Percentiles rank a stretch among this genome's conserved stretches.
These are phyloP conservation scores for Pneumocystis sp. DNA, from an alignment of 1,139 yeast species.

Conservation along the genomic window DNA sequence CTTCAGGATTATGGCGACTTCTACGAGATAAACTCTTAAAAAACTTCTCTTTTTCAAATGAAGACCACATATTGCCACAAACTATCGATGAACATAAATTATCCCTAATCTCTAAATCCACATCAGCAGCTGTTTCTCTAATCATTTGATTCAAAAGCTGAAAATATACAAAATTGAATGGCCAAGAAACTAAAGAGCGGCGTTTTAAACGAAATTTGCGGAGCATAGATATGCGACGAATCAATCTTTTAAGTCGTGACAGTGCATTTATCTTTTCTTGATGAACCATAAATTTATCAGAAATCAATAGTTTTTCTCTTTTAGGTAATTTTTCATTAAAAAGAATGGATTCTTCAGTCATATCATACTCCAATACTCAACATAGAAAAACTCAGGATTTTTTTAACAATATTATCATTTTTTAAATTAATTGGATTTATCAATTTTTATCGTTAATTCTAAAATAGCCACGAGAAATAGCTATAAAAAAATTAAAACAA, in stretches of 20 bases:
- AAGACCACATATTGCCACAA: constrained; percentile 3
- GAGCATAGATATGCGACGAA: neutral
- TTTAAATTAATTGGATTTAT: neutral
- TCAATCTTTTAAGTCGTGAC: neutral
- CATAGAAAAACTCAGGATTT: neutral
- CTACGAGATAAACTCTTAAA: constrained; percentile 4
- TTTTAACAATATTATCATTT: neutral
- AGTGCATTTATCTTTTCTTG: neutral
- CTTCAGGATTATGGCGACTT: constrained; percentile 1
- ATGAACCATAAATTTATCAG: neutral
- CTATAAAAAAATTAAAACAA: neutral
- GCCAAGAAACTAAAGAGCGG: neutral
- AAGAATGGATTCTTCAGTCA: neutral
- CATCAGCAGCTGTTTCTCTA: neutral
- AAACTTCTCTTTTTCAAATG: constrained; percentile 4
- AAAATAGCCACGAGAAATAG: neutral
- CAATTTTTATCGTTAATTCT: neutral
- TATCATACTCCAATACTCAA: neutral
- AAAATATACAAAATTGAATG: neutral
- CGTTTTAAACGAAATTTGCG: neutral
- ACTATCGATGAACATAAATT: neutral
- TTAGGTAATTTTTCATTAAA: neutral
- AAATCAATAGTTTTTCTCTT: neutral
- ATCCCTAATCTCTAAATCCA: neutral
- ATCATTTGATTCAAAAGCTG: neutral